Base-by-base conservation (phyloP, 2,329 filamentous ascomycete genomes). In the Aspergillus caelatus region DNA sequence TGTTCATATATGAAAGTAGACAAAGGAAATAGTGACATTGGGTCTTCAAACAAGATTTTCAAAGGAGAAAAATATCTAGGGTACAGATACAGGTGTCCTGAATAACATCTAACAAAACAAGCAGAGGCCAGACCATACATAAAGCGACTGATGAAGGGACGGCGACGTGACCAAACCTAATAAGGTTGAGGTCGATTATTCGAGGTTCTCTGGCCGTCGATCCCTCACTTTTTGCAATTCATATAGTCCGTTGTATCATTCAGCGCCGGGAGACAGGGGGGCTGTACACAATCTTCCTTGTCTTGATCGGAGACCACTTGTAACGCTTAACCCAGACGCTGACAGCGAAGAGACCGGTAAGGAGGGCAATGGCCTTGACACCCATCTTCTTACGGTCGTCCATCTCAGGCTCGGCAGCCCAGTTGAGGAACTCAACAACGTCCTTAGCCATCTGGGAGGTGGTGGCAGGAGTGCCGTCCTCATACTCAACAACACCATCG, bases 391-490 rank as follows among this genome's bases (percentile, higher is more conserved):
- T 99, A 79, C 95, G 91, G 79, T 97, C 90, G 78, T 99, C 95
- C 93, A 97, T 97, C 86, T 99, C 95, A 56, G 95, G 95, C 85
- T 99, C 95, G 63, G 95, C 94, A 60, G 95, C 87, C 95, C 95
- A 99, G 90, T 99, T 98, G 78, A 99, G 87, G 86, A 99, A 99
- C 84, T 99, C 95, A 65, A 91, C 89, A 65, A 99, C 95, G 74
- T 99, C 95, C 90, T 99, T 99, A 81, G 95, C 95, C 95, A 99
- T 99, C 85, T 99, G 95, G 68, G 94, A 97, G 70, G 93, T 93
- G 66, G 94, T 92, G 57, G 95, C 95, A 58, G 93, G 92, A 48
- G 95, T 99, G 68, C 88, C 93, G 72, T 99, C 95, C 80, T 99
- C 95, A 84, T 98, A 99, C 81, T 99, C 95, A 68, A 99, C 95